phyloP scores from a whole-genome alignment of 257 asterid species.

The Solanum peruvianum region DNA sequence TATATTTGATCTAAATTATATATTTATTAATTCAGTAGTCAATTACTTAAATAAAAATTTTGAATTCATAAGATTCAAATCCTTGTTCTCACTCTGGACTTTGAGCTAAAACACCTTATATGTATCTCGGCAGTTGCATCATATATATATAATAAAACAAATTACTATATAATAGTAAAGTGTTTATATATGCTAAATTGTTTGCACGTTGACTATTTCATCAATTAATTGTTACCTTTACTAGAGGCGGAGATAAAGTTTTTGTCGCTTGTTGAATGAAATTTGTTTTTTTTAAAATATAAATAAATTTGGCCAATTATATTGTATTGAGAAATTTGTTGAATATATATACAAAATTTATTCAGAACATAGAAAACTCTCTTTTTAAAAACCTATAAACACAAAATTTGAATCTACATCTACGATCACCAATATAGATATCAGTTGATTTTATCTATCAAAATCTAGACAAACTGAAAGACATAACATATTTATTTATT shows the following conservation, averaged over 20 bases:
- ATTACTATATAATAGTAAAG: neutral
- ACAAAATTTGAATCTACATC: neutral
- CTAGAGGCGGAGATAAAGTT: conserved; percentile 23
- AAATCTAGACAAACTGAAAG: neutral
- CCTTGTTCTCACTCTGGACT: fast-evolving
- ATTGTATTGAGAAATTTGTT: neutral
- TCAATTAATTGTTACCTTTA: neutral
- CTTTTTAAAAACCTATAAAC: neutral
- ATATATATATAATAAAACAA: neutral
- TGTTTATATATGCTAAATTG: neutral
- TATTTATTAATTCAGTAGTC: no score
- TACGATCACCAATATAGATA: neutral
- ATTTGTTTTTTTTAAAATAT: no score
- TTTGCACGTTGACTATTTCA: neutral
- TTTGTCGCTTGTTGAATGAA: neutral
- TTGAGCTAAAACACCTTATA: neutral
- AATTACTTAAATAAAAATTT: no score
- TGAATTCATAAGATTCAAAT: neutral
- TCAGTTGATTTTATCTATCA: neutral
- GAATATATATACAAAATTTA: neutral
- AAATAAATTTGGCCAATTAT: no score
- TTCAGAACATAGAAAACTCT: neutral
- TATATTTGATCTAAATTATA: no score
- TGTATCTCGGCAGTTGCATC: neutral
- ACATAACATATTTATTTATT: neutral